phyloP scores from a whole-genome alignment of 2,329 filamentous ascomycete genomes.

The Sporothrix schenckii region DNA sequence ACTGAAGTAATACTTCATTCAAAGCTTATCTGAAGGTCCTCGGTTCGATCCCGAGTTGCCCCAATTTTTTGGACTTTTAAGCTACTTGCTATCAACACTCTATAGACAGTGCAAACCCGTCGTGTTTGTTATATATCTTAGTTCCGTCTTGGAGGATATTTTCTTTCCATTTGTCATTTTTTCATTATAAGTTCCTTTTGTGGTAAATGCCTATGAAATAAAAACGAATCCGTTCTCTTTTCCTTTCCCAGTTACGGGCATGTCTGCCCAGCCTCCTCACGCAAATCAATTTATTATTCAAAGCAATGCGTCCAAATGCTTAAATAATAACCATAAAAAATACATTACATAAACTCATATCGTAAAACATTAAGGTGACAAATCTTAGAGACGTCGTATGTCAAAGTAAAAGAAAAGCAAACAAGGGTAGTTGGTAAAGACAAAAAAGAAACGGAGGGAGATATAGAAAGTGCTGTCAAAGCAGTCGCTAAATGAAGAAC shows the following conservation, averaged over 20 bases:
- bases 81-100: too few species aligned
- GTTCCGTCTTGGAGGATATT: background rate
- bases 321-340: background rate
- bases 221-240: too few species aligned
- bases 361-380: background rate
- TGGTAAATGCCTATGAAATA: too few species aligned
- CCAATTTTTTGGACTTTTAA: slow-evolving; percentile 12
- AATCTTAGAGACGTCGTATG: background rate
- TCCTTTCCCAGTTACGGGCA: too few species aligned
- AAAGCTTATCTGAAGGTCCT: slow-evolving; percentile 32
- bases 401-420: background rate
- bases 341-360: background rate
- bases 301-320: background rate
- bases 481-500: background rate
- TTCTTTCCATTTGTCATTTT: too few species aligned
- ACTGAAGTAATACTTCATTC: slow-evolving; percentile 29
- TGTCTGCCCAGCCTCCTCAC: too few species aligned
- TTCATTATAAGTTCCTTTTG: too few species aligned
- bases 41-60: slow-evolving; percentile 33
- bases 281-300: too few species aligned
- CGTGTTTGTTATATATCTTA: background rate
- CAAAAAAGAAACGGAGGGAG: background rate
- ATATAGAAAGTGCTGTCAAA: background rate
- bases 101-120: too few species aligned
- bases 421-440: background rate